A percentile compares a stretch with the other conserved stretches of the same genome.
phyloP scores from a whole-genome alignment of 2,329 filamentous ascomycete genomes.

The Ambrosiella cleistominuta region DNA sequence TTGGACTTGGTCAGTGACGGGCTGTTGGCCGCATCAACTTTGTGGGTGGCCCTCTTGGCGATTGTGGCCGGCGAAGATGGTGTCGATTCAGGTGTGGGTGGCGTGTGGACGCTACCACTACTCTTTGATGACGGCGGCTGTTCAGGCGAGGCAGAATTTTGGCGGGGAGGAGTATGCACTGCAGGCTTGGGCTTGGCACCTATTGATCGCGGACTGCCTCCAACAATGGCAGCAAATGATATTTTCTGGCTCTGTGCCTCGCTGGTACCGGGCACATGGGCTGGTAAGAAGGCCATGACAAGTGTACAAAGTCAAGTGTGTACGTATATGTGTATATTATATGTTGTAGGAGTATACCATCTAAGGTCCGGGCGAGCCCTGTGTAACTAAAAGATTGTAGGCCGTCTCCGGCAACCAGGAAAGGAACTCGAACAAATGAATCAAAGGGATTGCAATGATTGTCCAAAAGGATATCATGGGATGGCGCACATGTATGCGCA shows the following conservation, averaged over 20 bases:
- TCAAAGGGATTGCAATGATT: background rate
- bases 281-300: background rate
- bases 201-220: background rate
- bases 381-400: background rate
- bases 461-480: background rate
- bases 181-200: background rate
- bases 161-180: background rate
- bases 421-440: background rate
- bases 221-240: constrained; percentile 4
- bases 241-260: background rate
- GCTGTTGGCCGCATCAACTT: background rate
- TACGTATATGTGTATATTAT: no score
- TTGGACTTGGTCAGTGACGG: background rate
- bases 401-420: background rate
- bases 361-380: background rate
- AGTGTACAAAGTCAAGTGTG: background rate
- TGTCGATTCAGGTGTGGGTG: background rate
- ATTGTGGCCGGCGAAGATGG: background rate
- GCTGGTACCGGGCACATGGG: background rate
- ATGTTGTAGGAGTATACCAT: no score
- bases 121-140: background rate
- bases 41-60: background rate
- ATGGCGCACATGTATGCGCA: background rate
- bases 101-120: background rate
- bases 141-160: background rate